A percentile compares a stretch with the other conserved stretches of the same genome.
These are phyloP conservation scores for Gracilaria caudata DNA, from an alignment of 23 red algal species.

Conservation along the genomic window DNA sequence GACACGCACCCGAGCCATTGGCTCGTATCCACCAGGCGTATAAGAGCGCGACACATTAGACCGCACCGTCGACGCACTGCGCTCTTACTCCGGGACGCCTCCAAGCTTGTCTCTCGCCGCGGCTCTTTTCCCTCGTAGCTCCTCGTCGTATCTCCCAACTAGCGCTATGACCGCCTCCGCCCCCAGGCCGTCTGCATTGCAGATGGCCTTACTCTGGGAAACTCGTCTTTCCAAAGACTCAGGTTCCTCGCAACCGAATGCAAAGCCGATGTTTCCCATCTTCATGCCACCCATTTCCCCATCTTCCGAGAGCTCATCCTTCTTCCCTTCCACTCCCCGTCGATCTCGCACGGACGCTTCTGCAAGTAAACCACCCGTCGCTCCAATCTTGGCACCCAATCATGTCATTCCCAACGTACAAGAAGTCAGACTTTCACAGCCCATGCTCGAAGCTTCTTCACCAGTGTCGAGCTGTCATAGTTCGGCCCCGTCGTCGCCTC, in stretches of 20 bases:
- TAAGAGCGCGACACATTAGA: background rate
- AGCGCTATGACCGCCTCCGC: background rate
- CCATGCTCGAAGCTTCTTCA: background rate
- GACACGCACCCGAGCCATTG: background rate
- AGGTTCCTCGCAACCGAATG: background rate
- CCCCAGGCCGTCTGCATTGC: background rate
- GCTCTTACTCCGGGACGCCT: too few species aligned
- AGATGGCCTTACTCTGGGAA: constrained; percentile 9
- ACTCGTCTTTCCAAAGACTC: background rate
- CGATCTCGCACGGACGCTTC: background rate
- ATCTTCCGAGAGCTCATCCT: background rate
- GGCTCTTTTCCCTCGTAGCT: too few species aligned
- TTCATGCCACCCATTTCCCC: background rate
- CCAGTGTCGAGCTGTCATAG: constrained; percentile 14
- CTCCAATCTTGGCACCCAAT: background rate
- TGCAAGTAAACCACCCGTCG: constrained; percentile 1
- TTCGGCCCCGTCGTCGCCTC: background rate
- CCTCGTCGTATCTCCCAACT: too few species aligned
- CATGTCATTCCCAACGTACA: background rate
- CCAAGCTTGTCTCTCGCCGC: too few species aligned
- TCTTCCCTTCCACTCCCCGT: background rate
- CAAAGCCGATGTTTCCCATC: background rate
- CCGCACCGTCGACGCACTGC: background rate
- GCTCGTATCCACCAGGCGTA: background rate
- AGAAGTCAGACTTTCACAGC: background rate